Conservation (phyloP, 257 asterid genomes). For the Nicotiana paniculata region DNA sequence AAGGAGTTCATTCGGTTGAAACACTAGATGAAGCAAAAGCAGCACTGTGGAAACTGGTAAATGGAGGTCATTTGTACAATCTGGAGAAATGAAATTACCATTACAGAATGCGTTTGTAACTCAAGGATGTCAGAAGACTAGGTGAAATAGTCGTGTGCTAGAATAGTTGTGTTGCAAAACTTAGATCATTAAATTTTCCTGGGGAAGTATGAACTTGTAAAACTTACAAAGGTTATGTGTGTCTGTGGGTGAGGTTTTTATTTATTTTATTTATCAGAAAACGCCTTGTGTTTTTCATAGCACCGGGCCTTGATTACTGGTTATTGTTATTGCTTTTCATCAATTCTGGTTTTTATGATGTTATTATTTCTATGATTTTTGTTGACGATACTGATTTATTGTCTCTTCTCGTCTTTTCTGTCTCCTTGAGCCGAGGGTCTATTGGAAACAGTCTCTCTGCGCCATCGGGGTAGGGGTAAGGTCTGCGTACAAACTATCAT, state of each 20-base stretch:
- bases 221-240: background rate
- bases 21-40: conserved; percentile 81
- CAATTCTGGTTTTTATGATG: too few species aligned
- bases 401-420: too few species aligned
- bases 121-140: background rate
- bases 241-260: background rate
- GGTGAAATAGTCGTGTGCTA: background rate
- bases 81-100: conserved; percentile 28
- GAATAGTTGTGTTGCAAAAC: background rate
- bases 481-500: too few species aligned
- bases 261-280: too few species aligned
- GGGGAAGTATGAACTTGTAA: background rate
- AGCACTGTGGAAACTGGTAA: conserved; percentile 55
- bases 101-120: background rate
- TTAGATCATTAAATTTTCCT: background rate
- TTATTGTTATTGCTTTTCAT: too few species aligned
- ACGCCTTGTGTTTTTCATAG: too few species aligned
- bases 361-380: too few species aligned
- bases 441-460: too few species aligned
- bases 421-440: too few species aligned
- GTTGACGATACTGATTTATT: too few species aligned
- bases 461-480: too few species aligned
- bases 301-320: too few species aligned
- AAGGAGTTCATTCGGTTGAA: conserved; percentile 53
- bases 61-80: conserved; percentile 50